Evolutionary conservation across 352 stramenopile species (phyloP).

Genomic region (Phytophthora pinifolia): DNA sequence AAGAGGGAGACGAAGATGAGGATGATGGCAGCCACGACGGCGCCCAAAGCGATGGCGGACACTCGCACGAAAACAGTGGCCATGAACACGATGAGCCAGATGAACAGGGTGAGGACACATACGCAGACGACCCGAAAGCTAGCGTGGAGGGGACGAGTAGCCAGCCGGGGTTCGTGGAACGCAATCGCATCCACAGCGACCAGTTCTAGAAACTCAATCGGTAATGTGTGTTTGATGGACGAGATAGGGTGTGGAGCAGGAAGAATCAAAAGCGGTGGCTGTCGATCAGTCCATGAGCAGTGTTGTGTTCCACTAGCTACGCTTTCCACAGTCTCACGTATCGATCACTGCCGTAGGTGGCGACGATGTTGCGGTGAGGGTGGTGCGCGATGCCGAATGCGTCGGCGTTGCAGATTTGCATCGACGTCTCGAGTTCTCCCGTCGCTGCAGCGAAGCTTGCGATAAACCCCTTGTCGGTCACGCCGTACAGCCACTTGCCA

Average conservation of each 20-base stretch:
- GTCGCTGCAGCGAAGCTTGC: slow-evolving; percentile 63
- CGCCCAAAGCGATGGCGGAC: slow-evolving; percentile 12
- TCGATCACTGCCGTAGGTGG: slow-evolving; percentile 86
- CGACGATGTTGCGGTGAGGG: slow-evolving; percentile 87
- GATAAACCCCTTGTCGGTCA: slow-evolving; percentile 86
- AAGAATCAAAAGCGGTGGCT: slow-evolving; percentile 2
- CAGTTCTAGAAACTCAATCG: slow-evolving; percentile 42
- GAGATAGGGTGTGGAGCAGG: neutral
- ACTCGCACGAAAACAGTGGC: slow-evolving; percentile 12
- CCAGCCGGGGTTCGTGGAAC: slow-evolving; percentile 49
- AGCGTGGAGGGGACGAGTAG: slow-evolving; percentile 38
- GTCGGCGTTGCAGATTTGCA: slow-evolving; percentile 85
- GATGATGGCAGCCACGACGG: slow-evolving; percentile 26
- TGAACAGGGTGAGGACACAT: slow-evolving; percentile 12
- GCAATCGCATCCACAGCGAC: slow-evolving; percentile 54
- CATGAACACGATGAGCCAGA: slow-evolving; percentile 7
- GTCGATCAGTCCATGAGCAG: neutral
- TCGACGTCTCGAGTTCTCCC: slow-evolving; percentile 61
- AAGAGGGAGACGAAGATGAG: slow-evolving; percentile 48
- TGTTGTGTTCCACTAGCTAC: slow-evolving; percentile 18
- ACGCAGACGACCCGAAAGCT: slow-evolving; percentile 14
- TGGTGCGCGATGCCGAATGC: slow-evolving; percentile 85
- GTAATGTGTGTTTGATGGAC: slow-evolving; percentile 3
- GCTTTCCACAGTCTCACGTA: slow-evolving; percentile 85
- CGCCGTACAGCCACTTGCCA: slow-evolving; percentile 85